phyloP scores from a whole-genome alignment of 306 rosid genomes.

The Cucurbita pepo region DNA sequence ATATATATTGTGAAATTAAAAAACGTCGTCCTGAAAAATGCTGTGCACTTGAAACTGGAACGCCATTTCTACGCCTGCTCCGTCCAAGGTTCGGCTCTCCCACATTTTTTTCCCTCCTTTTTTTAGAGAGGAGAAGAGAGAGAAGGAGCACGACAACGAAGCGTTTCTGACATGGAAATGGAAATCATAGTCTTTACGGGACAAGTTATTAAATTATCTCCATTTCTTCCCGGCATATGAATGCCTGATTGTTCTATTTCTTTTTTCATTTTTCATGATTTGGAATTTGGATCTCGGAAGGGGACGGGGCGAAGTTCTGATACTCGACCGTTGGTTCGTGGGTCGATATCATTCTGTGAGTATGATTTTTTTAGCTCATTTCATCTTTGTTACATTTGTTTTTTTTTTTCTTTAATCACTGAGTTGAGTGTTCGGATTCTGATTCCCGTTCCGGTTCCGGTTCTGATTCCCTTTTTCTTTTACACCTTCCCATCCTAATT shows the following conservation, averaged over 20 bases:
- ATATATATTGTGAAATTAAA: neutral
- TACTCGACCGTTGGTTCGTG: neutral
- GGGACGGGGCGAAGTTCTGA: neutral
- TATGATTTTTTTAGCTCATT: neutral
- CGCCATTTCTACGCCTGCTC: neutral
- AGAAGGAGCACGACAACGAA: neutral
- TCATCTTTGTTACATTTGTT: neutral
- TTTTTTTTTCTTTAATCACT: neutral
- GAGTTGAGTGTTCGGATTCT: neutral
- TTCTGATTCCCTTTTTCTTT: neutral
- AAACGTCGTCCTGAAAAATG: neutral
- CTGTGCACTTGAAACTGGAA: neutral
- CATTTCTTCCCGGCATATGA: neutral
- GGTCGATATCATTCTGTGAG: neutral
- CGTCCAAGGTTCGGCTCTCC: neutral
- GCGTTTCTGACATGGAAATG: neutral
- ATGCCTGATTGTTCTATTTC: neutral
- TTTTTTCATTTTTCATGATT: neutral
- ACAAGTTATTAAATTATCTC: neutral
- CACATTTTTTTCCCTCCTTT: too few species aligned
- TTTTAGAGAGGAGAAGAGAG: neutral
- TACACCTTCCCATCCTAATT: neutral
- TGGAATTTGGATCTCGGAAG: slow-evolving; percentile 8
- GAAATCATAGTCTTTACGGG: neutral
- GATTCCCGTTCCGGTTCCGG: neutral